phyloP scores from a whole-genome alignment of 1,284 basidiomycete species.

The Bjerkandera adusta region DNA sequence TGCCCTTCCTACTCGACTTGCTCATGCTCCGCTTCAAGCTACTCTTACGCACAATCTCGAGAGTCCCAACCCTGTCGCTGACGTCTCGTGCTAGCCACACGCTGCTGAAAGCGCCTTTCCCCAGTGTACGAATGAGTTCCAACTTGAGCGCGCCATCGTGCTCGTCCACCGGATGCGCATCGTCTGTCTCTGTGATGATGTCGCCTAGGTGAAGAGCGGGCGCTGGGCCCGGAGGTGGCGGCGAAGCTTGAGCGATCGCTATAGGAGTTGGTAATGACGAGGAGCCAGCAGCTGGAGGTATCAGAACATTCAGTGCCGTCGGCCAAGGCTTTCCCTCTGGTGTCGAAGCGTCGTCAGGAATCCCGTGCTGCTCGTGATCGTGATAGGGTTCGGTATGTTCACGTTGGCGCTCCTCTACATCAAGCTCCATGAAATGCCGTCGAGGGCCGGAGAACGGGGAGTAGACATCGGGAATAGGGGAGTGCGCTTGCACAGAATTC shows the following conservation, averaged over 20 bases:
- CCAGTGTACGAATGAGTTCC: slow-evolving; percentile 55
- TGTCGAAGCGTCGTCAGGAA: not conserved
- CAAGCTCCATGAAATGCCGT: slow-evolving; percentile 15
- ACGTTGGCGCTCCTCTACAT: slow-evolving; percentile 10
- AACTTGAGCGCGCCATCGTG: slow-evolving; percentile 15
- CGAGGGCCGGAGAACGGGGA: slow-evolving; percentile 13
- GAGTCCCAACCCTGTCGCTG: slow-evolving; percentile 34
- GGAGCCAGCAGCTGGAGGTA: slow-evolving; percentile 5
- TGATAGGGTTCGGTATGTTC: not conserved
- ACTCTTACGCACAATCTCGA: slow-evolving; percentile 35
- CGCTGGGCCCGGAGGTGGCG: slow-evolving; percentile 16
- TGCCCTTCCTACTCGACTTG: slow-evolving; percentile 21
- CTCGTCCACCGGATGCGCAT: slow-evolving; percentile 1
- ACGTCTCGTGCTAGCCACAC: slow-evolving; percentile 73
- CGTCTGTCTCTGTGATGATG: slow-evolving; percentile 20
- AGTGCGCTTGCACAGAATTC: slow-evolving; percentile 21
- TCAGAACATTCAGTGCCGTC: slow-evolving; percentile 8
- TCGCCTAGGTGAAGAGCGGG: slow-evolving; percentile 20
- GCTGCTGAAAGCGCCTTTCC: slow-evolving; percentile 73
- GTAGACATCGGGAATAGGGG: slow-evolving; percentile 8
- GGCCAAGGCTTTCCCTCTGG: slow-evolving; percentile 3
- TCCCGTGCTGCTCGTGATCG: not conserved
- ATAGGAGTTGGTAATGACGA: slow-evolving; percentile 14
- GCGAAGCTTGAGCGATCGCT: slow-evolving; percentile 9
- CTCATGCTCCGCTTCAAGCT: slow-evolving; percentile 28